These are phyloP conservation scores for Plantago coronopus DNA, from an alignment of 305 asterid species.

Conservation along the genomic window DNA sequence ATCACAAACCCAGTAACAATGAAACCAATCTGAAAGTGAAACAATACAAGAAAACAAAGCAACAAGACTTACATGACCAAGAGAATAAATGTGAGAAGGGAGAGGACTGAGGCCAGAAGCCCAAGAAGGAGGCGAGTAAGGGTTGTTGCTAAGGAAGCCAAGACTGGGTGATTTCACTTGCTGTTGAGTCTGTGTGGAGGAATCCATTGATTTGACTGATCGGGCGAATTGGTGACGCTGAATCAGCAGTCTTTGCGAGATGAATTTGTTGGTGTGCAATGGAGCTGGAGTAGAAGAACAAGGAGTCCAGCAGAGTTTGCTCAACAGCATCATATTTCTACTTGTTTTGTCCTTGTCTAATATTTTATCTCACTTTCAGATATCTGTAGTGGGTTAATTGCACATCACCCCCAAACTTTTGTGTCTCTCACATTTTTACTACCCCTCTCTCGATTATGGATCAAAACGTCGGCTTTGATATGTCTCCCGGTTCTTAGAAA, in stretches of 20 bases:
- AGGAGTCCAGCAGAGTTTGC: background rate
- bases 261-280: background rate
- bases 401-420: too few species aligned
- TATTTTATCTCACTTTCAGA: too few species aligned
- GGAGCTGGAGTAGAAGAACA: background rate
- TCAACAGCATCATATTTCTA: background rate
- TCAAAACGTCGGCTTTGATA: too few species aligned
- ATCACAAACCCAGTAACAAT: too few species aligned
- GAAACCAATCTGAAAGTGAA: too few species aligned
- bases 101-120: slow-evolving; percentile 72
- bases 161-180: slow-evolving; percentile 23
- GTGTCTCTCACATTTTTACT: too few species aligned
- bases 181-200: slow-evolving; percentile 21
- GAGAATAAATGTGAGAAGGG: slow-evolving; percentile 65
- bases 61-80: slow-evolving; percentile 58
- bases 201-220: slow-evolving; percentile 37
- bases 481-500: too few species aligned
- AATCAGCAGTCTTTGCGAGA: background rate
- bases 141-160: slow-evolving; percentile 57
- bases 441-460: too few species aligned
- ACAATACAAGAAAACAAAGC: slow-evolving; percentile 2
- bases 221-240: background rate
- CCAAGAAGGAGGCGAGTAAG: slow-evolving; percentile 77
- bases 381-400: too few species aligned
- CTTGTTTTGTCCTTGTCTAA: background rate